Base-by-base conservation (phyloP, 2,329 filamentous ascomycete genomes). In the Exophiala phaeomuriformis region DNA sequence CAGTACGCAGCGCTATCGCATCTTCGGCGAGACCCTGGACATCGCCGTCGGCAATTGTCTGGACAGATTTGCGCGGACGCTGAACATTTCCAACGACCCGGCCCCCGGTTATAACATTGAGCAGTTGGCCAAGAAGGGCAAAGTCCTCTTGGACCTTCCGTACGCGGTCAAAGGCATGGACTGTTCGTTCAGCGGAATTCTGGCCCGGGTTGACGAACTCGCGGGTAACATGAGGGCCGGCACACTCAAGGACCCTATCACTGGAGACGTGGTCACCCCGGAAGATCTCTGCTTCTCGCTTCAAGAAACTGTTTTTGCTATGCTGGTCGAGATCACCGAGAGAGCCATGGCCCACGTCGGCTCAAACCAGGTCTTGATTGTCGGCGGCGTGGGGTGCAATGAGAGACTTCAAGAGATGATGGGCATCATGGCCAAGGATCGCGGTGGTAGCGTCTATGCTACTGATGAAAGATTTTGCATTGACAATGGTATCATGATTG, bases 401-500 rank as follows among this genome's bases (percentile, higher is more conserved):
- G 85, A 95, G 73, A 80, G 93, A 3, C 69, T 98, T 62, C 93
- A 98, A 74, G 83, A 95, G 65, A 98, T 98, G 93, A 98, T 98
- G 93, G 90, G 88, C 10, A 77, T 86, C 44, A 98, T 98, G 93
- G 91, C 90, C 10, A 77, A 76, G 42, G 90, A 95, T 69, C 77
- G 93, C 36, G 88, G 90, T 49, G 93, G 93, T 3, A 90, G 83
- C 64, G 88, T 97, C 2, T 96, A 87, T 72, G 90, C 93, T 28
- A 97, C 91, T 0, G 93, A 98, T 68, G 93, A 98, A 75, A 79
- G 93, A 43, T 98, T 95, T 69, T 98, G 93, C 69, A 98, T 98
- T 64, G 93, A 98, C 71, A 98, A 98, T 65, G 93, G 93, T 46
- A 97, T 98, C 67, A 98, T 98, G 93, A 98, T 98, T 73, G 93